phyloP scores from a whole-genome alignment of 1,139 yeast species.

The Geotrichum phurueaensis region DNA sequence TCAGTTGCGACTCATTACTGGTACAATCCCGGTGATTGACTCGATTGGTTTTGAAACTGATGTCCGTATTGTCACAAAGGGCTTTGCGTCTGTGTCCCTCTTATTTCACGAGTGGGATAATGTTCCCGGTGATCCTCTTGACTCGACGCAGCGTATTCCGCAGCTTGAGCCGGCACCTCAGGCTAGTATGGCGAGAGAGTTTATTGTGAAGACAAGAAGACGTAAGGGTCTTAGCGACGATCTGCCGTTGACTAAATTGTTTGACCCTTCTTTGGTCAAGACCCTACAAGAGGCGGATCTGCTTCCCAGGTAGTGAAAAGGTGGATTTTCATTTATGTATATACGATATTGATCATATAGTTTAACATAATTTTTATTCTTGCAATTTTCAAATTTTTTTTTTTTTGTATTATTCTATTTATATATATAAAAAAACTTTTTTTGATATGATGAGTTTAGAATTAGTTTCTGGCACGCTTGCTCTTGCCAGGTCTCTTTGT shows the following conservation, averaged over 20 bases:
- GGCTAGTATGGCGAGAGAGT: conserved; percentile 74
- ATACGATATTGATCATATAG: neutral
- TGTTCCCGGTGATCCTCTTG: conserved; percentile 92
- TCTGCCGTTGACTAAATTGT: conserved; percentile 63
- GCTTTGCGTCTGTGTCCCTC: conserved; percentile 66
- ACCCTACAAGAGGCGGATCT: conserved; percentile 49
- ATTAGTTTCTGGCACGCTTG: conserved; percentile 39
- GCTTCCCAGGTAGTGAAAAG: conserved; percentile 18
- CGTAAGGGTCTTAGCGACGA: conserved; percentile 75
- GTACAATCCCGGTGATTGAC: conserved; percentile 79
- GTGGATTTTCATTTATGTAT: neutral
- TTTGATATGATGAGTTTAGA: neutral
- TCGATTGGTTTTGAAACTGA: conserved; percentile 88
- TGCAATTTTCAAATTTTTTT: neutral
- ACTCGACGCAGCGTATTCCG: conserved; percentile 55
- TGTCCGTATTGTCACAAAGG: conserved; percentile 66
- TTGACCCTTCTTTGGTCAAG: conserved; percentile 54
- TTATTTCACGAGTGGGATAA: conserved; percentile 65
- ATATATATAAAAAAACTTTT: neutral
- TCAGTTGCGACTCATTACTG: conserved; percentile 55
- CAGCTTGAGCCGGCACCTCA: conserved; percentile 69
- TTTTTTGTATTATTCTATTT: neutral
- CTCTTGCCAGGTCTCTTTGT: conserved; percentile 68
- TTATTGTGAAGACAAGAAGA: conserved; percentile 78
- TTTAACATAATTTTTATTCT: neutral